Conservation (phyloP, 192 early-diverging fungal species). For the Coemansia sp. region DNA sequence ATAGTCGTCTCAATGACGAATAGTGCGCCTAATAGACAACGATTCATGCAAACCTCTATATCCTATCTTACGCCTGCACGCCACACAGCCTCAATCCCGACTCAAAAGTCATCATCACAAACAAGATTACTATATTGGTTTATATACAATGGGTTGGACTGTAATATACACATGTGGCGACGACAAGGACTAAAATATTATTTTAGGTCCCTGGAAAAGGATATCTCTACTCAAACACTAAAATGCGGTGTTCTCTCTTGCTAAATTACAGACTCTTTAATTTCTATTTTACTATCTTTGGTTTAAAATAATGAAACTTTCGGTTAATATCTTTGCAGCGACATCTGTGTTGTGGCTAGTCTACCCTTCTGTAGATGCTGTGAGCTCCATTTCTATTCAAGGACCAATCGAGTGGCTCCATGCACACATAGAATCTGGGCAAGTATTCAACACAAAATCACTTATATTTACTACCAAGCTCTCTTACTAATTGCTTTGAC, state of each 20-base stretch:
- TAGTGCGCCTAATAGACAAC: constrained; percentile 83
- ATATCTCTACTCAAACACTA: too few species aligned
- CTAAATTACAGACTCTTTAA: background rate
- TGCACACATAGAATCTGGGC: constrained; percentile 10
- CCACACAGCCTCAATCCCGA: background rate
- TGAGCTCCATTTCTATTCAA: background rate
- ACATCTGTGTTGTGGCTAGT: background rate
- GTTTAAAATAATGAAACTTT: constrained; percentile 6
- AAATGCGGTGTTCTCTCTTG: background rate
- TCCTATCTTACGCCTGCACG: background rate
- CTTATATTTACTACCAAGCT: background rate
- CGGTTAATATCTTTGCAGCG: background rate
- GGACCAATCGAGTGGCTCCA: constrained; percentile 5
- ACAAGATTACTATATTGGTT: background rate
- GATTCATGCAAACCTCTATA: too few species aligned
- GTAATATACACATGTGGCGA: background rate
- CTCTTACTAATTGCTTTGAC: background rate
- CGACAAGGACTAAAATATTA: background rate
- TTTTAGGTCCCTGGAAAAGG: too few species aligned
- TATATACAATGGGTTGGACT: background rate
- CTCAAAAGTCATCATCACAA: background rate
- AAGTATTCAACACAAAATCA: background rate
- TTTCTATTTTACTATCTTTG: background rate
- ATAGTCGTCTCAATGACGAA: constrained; percentile 86
- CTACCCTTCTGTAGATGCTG: background rate